Evolutionary conservation across 164 flowering plant species (phyloP), one percentile per base, ranked within the genome.

Genomic region (Berberis thunbergii): DNA sequence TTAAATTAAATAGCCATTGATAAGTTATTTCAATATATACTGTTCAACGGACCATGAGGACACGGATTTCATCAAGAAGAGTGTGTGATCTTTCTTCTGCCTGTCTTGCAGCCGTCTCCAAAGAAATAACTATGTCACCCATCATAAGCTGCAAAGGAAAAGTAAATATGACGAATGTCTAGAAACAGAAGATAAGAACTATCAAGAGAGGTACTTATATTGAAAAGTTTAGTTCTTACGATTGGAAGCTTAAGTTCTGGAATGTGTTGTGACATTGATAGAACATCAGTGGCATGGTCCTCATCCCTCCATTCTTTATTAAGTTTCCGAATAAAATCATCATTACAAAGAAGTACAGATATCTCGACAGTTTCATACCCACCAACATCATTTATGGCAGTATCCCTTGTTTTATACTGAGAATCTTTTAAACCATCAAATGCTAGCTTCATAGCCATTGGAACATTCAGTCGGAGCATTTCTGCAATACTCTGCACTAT

Each of bases 291-390:
- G 11, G 99, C 83, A 70, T 83, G 91, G 67, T 91, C 96, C 72
- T 89, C 99, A 66, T 83, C 89, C 73, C 99, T 85, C 99, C 99
- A 95, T 42, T 91, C 96, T 71, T 84, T 89, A 62, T 95, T 95
- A 39, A 95, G 92, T 54, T 87, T 76, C 41, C 84, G 73, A 69
- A 95, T 91, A 67, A 91, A 91, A 26, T 84, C 85, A 76, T 95
- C 97, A 71, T 95, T 89, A 71, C 99, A 91, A 58, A 95, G 87
- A 70, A 95, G 81, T 57, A 91, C 74, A 49, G 94, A 91, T 68
- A 95, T 70, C 74, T 95, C 97, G n/a, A 85, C 82, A 52, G 70
- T 84, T 60, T 91, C 85, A 74, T 77, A 95, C 12, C 81, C 82
- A 61, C 90, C 96, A 65, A 95, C 78, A 73, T 89, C 97, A 64